A percentile compares a stretch with the other conserved stretches of the same genome.
Conservation (phyloP, 139 green algal species). For the Astrephomene gubernaculifera region DNA sequence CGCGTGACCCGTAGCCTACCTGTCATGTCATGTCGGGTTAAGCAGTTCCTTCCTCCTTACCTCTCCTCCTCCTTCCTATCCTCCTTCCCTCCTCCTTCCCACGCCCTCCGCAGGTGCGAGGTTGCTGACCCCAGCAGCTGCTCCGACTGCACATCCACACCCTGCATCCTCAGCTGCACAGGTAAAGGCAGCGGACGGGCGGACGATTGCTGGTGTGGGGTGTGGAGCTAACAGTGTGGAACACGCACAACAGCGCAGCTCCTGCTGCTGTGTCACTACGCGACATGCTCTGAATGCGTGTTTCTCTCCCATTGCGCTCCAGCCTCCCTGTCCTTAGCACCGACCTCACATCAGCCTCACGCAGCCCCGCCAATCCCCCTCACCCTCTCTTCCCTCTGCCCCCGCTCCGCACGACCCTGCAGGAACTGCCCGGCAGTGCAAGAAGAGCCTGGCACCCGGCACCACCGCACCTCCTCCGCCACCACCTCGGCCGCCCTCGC, state of each 20-base stretch:
- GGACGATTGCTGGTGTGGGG: background rate
- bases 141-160: background rate
- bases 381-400: background rate
- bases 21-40: too few relatives aligned
- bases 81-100: too few relatives aligned
- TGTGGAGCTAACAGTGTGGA: background rate
- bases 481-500: background rate
- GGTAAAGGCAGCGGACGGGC: background rate
- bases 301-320: background rate
- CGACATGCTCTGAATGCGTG: background rate
- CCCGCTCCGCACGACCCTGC: background rate
- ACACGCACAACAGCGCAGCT: background rate
- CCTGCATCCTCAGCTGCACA: conserved; percentile 8
- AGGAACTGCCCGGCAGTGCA: background rate
- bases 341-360: background rate
- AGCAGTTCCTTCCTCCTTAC: too few relatives aligned
- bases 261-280: background rate
- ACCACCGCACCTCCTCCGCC: background rate
- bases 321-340: background rate
- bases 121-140: background rate
- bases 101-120: conserved; percentile 21
- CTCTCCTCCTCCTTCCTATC: too few relatives aligned
- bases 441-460: background rate
- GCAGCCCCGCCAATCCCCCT: background rate
- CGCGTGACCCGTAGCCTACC: too few relatives aligned